Percentiles rank a stretch among this genome's conserved stretches.
phyloP scores from a whole-genome alignment of 495 filamentous ascomycete species.

The Penicillium bialowiezense region DNA sequence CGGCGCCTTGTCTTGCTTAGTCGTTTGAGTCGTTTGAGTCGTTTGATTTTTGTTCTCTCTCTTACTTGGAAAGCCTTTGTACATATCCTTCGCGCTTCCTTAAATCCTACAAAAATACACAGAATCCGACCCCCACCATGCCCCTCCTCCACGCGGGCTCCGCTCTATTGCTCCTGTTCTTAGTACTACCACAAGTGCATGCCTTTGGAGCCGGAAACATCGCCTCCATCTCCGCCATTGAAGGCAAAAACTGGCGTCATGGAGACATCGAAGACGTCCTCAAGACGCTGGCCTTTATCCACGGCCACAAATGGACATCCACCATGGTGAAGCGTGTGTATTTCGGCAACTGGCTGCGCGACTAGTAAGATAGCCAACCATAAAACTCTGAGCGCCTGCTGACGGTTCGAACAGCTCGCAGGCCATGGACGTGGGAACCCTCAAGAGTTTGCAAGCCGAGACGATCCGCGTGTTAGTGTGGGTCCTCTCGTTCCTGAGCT shows the following conservation, averaged over 20 bases:
- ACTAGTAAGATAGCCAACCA: conserved; percentile 34
- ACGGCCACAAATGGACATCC: conserved; percentile 91
- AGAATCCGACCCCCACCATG: conserved; percentile 33
- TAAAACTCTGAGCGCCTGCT: conserved; percentile 3
- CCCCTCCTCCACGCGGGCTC: conserved; percentile 30
- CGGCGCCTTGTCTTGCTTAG: not conserved
- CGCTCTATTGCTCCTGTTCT: conserved; percentile 53
- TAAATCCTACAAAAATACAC: no score
- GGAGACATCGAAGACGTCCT: conserved; percentile 96
- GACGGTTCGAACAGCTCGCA: conserved; percentile 60
- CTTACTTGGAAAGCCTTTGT: no score
- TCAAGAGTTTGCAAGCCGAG: conserved; percentile 84
- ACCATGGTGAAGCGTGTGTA: conserved; percentile 88
- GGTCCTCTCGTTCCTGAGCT: conserved; percentile 87
- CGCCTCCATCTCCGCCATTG: conserved; percentile 86
- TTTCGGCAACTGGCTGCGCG: conserved; percentile 66
- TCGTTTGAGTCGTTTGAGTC: not conserved
- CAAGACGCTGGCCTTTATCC: conserved; percentile 80
- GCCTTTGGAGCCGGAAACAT: conserved; percentile 96
- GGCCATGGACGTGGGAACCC: conserved; percentile 85
- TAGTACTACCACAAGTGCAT: conserved; percentile 46
- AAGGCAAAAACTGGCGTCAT: conserved; percentile 96
- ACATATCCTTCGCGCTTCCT: not conserved
- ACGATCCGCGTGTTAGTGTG: conserved; percentile 89
- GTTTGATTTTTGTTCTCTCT: not conserved